Evolutionary conservation across 208 protist species (phyloP).

Genomic region (Trypanosoma boissoni): DNA sequence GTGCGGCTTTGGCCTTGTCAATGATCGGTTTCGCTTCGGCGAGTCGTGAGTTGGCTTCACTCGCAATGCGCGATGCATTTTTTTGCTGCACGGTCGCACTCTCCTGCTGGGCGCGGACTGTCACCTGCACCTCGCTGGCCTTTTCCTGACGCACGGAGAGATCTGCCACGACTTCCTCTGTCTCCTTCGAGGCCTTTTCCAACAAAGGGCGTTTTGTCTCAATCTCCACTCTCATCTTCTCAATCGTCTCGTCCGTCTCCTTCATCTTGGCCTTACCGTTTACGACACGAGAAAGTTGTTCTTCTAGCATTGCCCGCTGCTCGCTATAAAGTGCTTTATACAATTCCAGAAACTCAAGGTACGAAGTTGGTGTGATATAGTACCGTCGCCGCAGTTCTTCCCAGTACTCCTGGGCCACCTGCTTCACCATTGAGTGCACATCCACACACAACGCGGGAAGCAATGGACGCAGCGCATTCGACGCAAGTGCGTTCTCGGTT

Average conservation of each 20-base stretch:
- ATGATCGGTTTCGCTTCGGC: conserved; percentile 94
- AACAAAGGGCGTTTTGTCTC: conserved; percentile 88
- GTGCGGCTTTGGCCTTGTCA: conserved; percentile 86
- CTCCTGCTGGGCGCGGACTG: conserved; percentile 89
- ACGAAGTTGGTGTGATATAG: conserved; percentile 95
- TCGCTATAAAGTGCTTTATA: conserved; percentile 88
- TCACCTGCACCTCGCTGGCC: conserved; percentile 85
- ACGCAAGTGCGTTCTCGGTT: conserved; percentile 1
- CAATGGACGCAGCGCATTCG: conserved; percentile 43
- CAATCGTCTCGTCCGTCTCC: conserved; percentile 92
- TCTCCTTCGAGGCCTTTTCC: conserved; percentile 87
- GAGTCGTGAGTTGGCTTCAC: conserved; percentile 89
- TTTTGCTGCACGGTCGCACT: conserved; percentile 84
- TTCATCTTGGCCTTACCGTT: conserved; percentile 92
- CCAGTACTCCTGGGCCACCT: conserved; percentile 80
- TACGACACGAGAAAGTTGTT: conserved; percentile 87
- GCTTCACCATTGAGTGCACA: conserved; percentile 75
- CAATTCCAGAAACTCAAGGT: conserved; percentile 95
- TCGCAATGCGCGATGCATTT: conserved; percentile 82
- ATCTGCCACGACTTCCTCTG: conserved; percentile 86
- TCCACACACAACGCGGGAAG: conserved; percentile 87
- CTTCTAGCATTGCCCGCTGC: conserved; percentile 69
- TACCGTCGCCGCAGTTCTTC: conserved; percentile 92
- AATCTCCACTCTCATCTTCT: conserved; percentile 91
- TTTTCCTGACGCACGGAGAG: conserved; percentile 83